A percentile compares a stretch with the other conserved stretches of the same genome.
Evolutionary conservation across 208 protist genomes (phyloP).

Genomic region (Crithidia fasciculata): DNA sequence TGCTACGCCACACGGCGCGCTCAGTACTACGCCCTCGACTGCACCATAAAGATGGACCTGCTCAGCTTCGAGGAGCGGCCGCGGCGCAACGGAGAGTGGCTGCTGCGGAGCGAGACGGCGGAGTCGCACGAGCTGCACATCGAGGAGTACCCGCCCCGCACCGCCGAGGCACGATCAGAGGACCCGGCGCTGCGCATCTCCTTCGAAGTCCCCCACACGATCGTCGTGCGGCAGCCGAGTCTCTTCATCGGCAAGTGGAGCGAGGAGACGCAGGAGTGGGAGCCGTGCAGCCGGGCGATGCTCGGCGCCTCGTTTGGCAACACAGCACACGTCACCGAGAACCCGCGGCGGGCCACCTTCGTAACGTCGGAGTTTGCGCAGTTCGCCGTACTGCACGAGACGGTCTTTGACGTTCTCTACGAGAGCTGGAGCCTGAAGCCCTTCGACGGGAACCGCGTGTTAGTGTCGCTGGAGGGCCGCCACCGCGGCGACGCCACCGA

Average conservation of each 20-base stretch:
- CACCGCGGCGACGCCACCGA: constrained; percentile 83
- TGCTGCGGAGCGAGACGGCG: constrained; percentile 71
- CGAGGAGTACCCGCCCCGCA: constrained; percentile 81
- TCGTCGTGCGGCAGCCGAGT: constrained; percentile 82
- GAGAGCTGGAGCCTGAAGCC: constrained; percentile 85
- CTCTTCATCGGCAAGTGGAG: constrained; percentile 89
- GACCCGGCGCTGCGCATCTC: constrained; percentile 81
- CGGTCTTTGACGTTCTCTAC: constrained; percentile 90
- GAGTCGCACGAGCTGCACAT: constrained; percentile 72
- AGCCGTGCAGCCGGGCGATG: constrained; percentile 81
- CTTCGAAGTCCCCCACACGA: constrained; percentile 82
- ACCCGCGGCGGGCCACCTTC: constrained; percentile 69
- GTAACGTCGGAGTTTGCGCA: constrained; percentile 74
- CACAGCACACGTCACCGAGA: constrained; percentile 34
- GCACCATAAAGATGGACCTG: constrained; percentile 87
- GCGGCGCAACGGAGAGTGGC: constrained; percentile 74
- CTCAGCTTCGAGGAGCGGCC: constrained; percentile 84
- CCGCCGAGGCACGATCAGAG: constrained; percentile 54
- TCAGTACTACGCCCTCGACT: constrained; percentile 89
- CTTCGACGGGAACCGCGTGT: constrained; percentile 63
- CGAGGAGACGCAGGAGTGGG: constrained; percentile 69
- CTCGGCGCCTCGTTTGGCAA: constrained; percentile 53
- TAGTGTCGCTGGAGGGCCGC: constrained; percentile 81
- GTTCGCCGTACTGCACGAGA: constrained; percentile 91
- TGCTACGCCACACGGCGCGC: constrained; percentile 41